These are phyloP conservation scores for Leptographium wingfieldii DNA, from an alignment of 2,329 filamentous ascomycete species.

Conservation along the genomic window DNA sequence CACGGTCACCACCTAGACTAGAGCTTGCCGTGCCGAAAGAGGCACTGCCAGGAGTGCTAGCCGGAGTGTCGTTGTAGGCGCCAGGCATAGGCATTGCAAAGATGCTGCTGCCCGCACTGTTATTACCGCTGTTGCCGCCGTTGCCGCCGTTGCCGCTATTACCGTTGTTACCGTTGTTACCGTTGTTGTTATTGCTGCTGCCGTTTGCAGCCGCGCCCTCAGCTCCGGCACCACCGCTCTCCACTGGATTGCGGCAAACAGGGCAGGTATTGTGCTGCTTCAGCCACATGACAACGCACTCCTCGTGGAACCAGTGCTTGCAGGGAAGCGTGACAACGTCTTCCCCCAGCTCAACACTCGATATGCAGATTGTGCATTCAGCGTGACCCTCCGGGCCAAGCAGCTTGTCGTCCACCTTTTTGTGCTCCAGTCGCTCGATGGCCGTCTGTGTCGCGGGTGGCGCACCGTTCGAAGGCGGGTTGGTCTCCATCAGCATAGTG, in stretches of 20 bases:
- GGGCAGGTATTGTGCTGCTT: constrained; percentile 88
- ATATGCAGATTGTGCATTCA: constrained; percentile 94
- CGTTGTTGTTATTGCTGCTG: neutral
- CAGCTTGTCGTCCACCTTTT: constrained; percentile 57
- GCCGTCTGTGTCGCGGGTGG: constrained; percentile 67
- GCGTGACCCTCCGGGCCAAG: constrained; percentile 52
- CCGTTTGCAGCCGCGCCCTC: neutral
- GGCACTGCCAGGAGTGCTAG: neutral
- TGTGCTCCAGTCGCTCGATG: constrained; percentile 61
- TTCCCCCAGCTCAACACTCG: constrained; percentile 60
- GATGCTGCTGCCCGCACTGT: neutral
- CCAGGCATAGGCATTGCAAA: neutral
- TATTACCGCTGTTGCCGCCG: neutral
- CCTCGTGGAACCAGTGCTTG: constrained; percentile 84
- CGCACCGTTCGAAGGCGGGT: constrained; percentile 62
- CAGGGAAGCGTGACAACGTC: constrained; percentile 72
- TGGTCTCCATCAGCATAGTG: constrained; percentile 75
- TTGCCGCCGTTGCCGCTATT: neutral
- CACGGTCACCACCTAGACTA: too few relatives aligned
- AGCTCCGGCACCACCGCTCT: constrained; percentile 18
- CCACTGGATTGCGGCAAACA: constrained; percentile 54
- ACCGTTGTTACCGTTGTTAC: constrained; percentile 3
- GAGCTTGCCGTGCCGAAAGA: too few relatives aligned
- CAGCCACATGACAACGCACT: constrained; percentile 74
- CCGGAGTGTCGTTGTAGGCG: neutral